These are phyloP conservation scores for Clausena lansium DNA, from an alignment of 345 rosid genomes.

Conservation along the genomic window DNA sequence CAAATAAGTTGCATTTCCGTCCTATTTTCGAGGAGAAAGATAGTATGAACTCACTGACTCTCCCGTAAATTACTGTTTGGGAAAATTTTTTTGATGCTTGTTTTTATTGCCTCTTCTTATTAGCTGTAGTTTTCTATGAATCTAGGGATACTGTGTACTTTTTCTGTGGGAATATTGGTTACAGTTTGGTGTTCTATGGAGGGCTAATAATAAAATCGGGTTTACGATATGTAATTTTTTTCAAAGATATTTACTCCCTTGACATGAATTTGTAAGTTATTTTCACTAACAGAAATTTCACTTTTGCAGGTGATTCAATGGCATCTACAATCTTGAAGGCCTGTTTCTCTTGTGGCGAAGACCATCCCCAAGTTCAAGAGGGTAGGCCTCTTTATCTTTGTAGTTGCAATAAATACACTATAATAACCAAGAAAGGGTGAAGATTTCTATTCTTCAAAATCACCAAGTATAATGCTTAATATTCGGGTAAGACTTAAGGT, in stretches of 20 bases:
- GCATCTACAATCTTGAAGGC: slow-evolving; percentile 58
- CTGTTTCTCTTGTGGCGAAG: slow-evolving; percentile 88
- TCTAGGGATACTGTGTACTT: not conserved
- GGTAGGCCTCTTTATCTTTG: slow-evolving; percentile 35
- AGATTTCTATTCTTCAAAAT: not conserved
- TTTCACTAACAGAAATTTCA: not conserved
- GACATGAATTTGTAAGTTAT: slow-evolving; percentile 2
- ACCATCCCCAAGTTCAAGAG: slow-evolving; percentile 67
- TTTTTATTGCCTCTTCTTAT: not conserved
- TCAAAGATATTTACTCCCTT: not conserved
- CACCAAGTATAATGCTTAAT: not conserved
- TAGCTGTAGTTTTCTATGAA: not conserved
- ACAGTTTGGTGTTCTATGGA: slow-evolving; percentile 4
- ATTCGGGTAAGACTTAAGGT: not conserved
- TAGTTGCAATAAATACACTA: not conserved
- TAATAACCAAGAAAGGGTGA: not conserved
- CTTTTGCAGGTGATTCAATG: slow-evolving; percentile 48
- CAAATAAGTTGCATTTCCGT: slow-evolving; percentile 83
- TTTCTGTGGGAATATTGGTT: not conserved
- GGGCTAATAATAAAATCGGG: not conserved
- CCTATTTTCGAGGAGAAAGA: slow-evolving; percentile 59
- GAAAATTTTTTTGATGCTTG: not conserved
- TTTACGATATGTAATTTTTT: not conserved
- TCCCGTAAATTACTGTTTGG: not conserved
- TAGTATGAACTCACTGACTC: slow-evolving; percentile 40